Conservation (phyloP, 2,329 filamentous ascomycete genomes). For the Colletotrichum nymphaeae region DNA sequence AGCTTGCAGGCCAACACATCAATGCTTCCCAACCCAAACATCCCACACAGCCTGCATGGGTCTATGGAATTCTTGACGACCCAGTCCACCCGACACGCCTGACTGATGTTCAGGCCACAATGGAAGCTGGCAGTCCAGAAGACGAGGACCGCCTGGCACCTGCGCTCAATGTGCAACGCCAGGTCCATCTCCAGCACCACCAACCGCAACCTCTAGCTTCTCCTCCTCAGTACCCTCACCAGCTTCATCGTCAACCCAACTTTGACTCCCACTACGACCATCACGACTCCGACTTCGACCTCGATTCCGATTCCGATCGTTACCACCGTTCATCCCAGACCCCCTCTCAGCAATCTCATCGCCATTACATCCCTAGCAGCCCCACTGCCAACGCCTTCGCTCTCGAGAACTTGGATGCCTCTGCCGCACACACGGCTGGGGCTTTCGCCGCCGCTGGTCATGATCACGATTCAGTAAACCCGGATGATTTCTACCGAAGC, state of each 20-base stretch:
- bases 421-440: conserved; percentile 39
- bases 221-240: conserved; percentile 44
- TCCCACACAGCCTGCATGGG: conserved; percentile 52
- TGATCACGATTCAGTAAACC: conserved; percentile 57
- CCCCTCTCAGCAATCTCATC: conserved; percentile 35
- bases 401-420: conserved; percentile 31
- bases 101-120: conserved; percentile 59
- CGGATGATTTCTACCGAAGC: conserved; percentile 67
- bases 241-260: conserved; percentile 39
- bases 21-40: conserved; percentile 55
- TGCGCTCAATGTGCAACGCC: conserved; percentile 40
- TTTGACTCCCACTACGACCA: conserved; percentile 40
- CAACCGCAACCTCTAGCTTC: conserved; percentile 27
- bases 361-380: conserved; percentile 39
- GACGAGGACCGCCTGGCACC: conserved; percentile 51
- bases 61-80: conserved; percentile 53
- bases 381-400: conserved; percentile 36
- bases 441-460: conserved; percentile 44
- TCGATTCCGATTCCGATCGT: conserved; percentile 41
- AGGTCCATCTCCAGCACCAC: conserved; percentile 42
- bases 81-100: conserved; percentile 54
- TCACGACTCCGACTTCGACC: conserved; percentile 43
- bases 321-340: conserved; percentile 39
- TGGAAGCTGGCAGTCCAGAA: conserved; percentile 60
- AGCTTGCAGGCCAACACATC: conserved; percentile 57